Evolutionary conservation across 2,329 filamentous ascomycete species (phyloP), one percentile per base, ranked within the genome.

Genomic region (Calonectria montana): DNA sequence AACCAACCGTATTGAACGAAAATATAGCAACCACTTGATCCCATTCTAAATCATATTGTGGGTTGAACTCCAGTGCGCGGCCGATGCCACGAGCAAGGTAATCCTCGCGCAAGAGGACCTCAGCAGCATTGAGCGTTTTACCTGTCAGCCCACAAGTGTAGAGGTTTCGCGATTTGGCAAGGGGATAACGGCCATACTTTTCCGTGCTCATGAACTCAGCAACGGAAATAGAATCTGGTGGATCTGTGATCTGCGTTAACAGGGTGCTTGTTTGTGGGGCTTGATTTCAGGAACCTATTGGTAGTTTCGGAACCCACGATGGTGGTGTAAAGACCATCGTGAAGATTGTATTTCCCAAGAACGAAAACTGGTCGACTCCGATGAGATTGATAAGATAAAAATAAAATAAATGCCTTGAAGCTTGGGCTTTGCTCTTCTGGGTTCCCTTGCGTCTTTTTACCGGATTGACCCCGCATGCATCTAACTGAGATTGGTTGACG

Each of bases 281-380:
- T 16, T 10, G 27, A 25, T 55, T 41, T 80, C 12, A 5, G 83
- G 78, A 80, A 90, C 88, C 85, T n/a, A 77, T 76, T n/a, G 90
- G 88, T 29, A 93, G 86, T 77, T 86, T 82, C 3, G 91, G 91
- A 29, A 90, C 87, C 88, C 90, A 93, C 77, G 88, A 82, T 10
- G 92, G 91, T 67, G 92, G 85, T 63, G 85, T 82, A 82, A 94
- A 94, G 48, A 88, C 86, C 87, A 88, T 88, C 29, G n/a, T 65
- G 15, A 10, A 31, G 16, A n/a, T 15, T 45, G 31, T 7, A 35
- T 18, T 8, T 3, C 13, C n/a, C 16, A 13, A 47, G 8, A 45
- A 41, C 4, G 8, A 45, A 21, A 16, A 16, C 23, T 45, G n/a
- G 18, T 61, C 18, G 16, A 27, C 29, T 29, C n/a, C 1, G 37